Percentiles rank a stretch among this genome's conserved stretches.
Conservation (phyloP, 2,329 filamentous ascomycete species). For the Elsinoe australis region DNA sequence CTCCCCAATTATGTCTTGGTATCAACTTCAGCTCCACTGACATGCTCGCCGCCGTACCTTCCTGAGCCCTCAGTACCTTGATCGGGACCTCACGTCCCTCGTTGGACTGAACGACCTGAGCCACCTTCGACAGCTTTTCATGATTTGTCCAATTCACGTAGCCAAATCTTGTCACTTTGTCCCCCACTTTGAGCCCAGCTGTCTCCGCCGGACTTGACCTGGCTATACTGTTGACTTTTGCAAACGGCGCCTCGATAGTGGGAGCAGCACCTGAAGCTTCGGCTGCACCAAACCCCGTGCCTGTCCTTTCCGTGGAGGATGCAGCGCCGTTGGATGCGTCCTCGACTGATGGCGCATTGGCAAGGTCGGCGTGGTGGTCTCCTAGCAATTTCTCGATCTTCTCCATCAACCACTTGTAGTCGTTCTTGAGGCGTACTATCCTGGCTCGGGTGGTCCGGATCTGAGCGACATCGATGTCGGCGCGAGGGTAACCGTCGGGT, state of each 20-base stretch:
- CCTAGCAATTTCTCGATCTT: conserved; percentile 80
- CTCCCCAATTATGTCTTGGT: conserved; percentile 79
- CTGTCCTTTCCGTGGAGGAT: conserved; percentile 21
- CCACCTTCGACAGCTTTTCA: conserved; percentile 75
- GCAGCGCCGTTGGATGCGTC: conserved; percentile 16
- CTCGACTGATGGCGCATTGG: conserved; percentile 27
- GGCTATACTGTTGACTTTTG: conserved; percentile 79
- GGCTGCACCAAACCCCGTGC: conserved; percentile 18
- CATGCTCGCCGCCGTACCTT: conserved; percentile 53
- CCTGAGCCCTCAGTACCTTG: conserved; percentile 54
- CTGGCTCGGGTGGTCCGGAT: conserved; percentile 88
- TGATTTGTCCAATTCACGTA: conserved; percentile 77
- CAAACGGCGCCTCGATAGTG: conserved; percentile 61
- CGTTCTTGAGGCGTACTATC: conserved; percentile 84
- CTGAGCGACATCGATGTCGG: conserved; percentile 90
- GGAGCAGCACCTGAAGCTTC: conserved; percentile 19
- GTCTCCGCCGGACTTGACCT: conserved; percentile 69
- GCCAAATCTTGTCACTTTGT: conserved; percentile 78
- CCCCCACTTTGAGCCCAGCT: conserved; percentile 72
- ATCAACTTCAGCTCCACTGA: conserved; percentile 61
- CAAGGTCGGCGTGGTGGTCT: conserved; percentile 71
- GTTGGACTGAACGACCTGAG: conserved; percentile 81
- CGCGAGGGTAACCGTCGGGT: conserved; percentile 81
- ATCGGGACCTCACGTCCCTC: conserved; percentile 69
- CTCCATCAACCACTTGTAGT: conserved; percentile 84